Base-by-base conservation (phyloP, 441 rosid genomes). In the Rhodomyrtus psidioides region DNA sequence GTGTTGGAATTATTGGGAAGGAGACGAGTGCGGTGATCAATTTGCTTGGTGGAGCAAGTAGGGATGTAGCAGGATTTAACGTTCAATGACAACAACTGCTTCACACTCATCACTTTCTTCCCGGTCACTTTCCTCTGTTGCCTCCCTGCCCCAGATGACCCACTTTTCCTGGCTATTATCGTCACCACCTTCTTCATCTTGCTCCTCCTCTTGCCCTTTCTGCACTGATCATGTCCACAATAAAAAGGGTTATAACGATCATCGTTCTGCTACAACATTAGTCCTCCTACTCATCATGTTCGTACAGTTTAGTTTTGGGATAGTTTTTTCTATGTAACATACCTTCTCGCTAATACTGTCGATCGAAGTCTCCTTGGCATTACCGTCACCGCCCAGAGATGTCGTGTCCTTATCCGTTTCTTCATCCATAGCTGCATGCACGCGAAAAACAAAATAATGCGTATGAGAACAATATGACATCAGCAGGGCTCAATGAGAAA, bases 41-140 rank as follows among this genome's bases (percentile, higher is more conserved):
- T 12, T 10, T 7, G 91, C 84, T 90, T 39, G 19, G 42, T 90
- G 24, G 86, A 19, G 86, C 94, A 88, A 30, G 91, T 83, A 26
- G 94, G 92, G 13, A 89, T 88, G 70, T 93, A 94, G 87, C 98
- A 95, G 6, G 96, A 90, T 49, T 85, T 90, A 10, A 93, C 92
- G 34, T 87, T 91, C 79, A 93, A 85, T 84, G 79, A 70, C n/a
- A 70, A 21, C 49, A 94, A 87, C 60, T 90, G 86, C 88, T 86
- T 95, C 56, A 84, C 90, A 13, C 49, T 70, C 51, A 21, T 70
- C 79, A 87, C 62, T 87, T 89, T 88, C 85, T 54, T 89, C 3
- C 90, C 87, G 46, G 93, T 88, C 26, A 82, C 89, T 55, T 89
- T 92, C 86, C 91, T 91, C 21, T 92, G 90, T 85, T 86, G 89